A percentile compares a stretch with the other conserved stretches of the same genome.
Evolutionary conservation across 2,329 filamentous ascomycete genomes (phyloP).

Genomic region (Orbilia brochopaga): DNA sequence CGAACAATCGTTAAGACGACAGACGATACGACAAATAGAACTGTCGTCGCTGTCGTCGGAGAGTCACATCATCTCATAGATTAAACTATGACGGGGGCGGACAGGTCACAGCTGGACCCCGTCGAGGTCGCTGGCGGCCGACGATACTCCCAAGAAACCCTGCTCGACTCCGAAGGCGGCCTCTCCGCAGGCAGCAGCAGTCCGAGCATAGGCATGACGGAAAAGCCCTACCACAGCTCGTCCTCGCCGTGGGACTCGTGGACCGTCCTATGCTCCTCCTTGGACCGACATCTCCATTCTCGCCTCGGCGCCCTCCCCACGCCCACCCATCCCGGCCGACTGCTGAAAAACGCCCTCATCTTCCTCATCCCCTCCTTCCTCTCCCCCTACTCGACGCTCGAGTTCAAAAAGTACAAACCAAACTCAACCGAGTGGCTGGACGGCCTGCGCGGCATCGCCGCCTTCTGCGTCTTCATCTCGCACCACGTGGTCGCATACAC

Average conservation of each 20-base stretch:
- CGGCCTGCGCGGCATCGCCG: constrained; percentile 34
- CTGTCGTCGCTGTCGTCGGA: background rate
- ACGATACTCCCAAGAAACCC: constrained; percentile 35
- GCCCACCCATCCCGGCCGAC: background rate
- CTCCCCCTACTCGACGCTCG: constrained; percentile 44
- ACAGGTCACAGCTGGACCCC: background rate
- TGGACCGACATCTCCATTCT: background rate
- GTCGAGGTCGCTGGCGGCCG: constrained; percentile 27
- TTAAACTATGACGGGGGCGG: constrained; percentile 16
- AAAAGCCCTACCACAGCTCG: background rate
- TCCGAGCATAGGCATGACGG: background rate
- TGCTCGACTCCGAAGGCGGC: constrained; percentile 33
- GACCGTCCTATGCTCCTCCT: background rate
- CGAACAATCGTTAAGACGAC: too few relatives aligned
- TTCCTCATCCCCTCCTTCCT: constrained; percentile 35
- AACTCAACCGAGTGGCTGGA: constrained; percentile 47
- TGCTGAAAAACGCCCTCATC: constrained; percentile 19
- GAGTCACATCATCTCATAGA: background rate
- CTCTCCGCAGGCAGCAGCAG: background rate
- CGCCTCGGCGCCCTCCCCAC: background rate
- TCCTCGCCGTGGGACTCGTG: background rate
- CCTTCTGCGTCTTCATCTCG: constrained; percentile 53
- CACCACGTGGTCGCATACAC: constrained; percentile 41
- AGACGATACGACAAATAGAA: too few relatives aligned
- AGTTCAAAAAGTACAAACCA: constrained; percentile 50